Evolutionary conservation across 2,329 filamentous ascomycete species (phyloP).

Genomic region (Chaetomiaceae sp.): DNA sequence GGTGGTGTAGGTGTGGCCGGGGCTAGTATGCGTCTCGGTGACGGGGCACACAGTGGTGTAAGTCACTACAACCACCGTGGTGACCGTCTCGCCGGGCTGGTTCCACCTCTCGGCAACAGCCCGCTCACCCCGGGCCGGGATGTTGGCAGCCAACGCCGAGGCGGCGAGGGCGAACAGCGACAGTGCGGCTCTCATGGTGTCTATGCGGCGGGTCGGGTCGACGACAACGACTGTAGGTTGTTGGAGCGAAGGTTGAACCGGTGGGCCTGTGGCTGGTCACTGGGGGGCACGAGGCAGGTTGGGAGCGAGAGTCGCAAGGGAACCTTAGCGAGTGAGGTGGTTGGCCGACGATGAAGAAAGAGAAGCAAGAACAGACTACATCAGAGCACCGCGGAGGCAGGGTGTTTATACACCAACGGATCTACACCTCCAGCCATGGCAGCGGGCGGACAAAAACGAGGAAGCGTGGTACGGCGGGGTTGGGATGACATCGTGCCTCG

Average conservation of each 20-base stretch:
- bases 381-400: conserved; percentile 12
- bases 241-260: conserved; percentile 6
- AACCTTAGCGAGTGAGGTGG: conserved; percentile 28
- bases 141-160: conserved; percentile 25
- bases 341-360: conserved; percentile 16
- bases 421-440: background rate
- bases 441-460: background rate
- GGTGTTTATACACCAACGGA: conserved; percentile 21
- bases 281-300: conserved; percentile 11
- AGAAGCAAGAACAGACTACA: conserved; percentile 9
- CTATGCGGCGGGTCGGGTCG: background rate
- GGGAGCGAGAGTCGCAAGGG: conserved; percentile 23
- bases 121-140: conserved; percentile 13
- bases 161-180: conserved; percentile 28
- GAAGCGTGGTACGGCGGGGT: conserved; percentile 6
- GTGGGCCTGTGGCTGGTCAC: conserved; percentile 5
- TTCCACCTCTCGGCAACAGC: conserved; percentile 1
- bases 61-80: conserved; percentile 21
- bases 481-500: conserved; percentile 15
- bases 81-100: conserved; percentile 14
- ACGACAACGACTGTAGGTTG: conserved; percentile 11
- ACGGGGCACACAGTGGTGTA: conserved; percentile 37
- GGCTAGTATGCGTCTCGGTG: conserved; percentile 36
- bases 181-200: conserved; percentile 30
- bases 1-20: conserved; percentile 35